Evolutionary conservation across 805 yeast genomes (phyloP).

Genomic region (Kazachstania africana): DNA sequence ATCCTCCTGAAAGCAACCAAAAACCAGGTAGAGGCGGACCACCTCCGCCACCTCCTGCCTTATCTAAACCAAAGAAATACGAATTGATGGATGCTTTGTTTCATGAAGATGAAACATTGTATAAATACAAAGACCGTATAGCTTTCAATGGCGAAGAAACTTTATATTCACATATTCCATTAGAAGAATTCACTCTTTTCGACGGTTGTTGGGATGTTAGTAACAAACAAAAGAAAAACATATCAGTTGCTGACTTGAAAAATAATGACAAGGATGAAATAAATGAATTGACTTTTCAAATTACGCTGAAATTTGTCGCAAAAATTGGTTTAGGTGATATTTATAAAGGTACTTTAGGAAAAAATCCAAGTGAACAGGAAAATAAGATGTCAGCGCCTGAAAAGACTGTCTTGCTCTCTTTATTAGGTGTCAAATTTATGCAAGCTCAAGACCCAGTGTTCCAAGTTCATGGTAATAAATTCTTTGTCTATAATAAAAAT

Average conservation of each 20-base stretch:
- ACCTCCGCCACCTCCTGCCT: slow-evolving; percentile 4
- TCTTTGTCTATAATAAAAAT: slow-evolving; percentile 9
- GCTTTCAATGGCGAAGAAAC: slow-evolving; percentile 18
- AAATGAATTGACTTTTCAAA: slow-evolving; percentile 8
- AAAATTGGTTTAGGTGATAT: slow-evolving; percentile 11
- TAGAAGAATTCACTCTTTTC: slow-evolving; percentile 15
- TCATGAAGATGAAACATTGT: slow-evolving; percentile 11
- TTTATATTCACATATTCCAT: slow-evolving; percentile 13
- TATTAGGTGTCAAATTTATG: slow-evolving; percentile 13
- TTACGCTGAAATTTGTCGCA: slow-evolving; percentile 9
- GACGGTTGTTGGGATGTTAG: slow-evolving; percentile 17
- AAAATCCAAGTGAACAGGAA: slow-evolving; percentile 12
- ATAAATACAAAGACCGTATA: slow-evolving; percentile 11
- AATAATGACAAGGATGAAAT: not conserved
- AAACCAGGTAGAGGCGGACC: slow-evolving; percentile 2
- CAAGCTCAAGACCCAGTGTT: slow-evolving; percentile 8
- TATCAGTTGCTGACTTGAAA: slow-evolving; percentile 1
- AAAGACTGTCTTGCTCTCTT: slow-evolving; percentile 8
- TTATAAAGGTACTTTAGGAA: slow-evolving; percentile 9
- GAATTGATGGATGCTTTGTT: slow-evolving; percentile 12
- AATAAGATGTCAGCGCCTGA: slow-evolving; percentile 12
- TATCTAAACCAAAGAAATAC: slow-evolving; percentile 12
- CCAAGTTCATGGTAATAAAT: slow-evolving; percentile 15
- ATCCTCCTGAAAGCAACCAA: not conserved
- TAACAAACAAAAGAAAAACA: slow-evolving; percentile 9